Evolutionary conservation across 257 asterid species (phyloP).

Genomic region (Jaltomata sinuosa): DNA sequence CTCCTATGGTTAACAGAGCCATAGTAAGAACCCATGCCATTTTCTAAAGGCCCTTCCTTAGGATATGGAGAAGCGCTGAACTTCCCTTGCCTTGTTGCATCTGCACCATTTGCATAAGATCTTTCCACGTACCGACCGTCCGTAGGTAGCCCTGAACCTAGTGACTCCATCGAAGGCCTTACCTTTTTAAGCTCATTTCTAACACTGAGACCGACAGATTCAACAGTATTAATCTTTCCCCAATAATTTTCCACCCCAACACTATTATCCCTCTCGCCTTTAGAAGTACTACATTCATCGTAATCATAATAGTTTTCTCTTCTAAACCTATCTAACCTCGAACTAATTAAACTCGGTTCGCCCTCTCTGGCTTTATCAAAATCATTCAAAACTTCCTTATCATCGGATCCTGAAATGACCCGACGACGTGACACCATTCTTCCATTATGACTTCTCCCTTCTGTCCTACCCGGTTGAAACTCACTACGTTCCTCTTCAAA

Average conservation of each 20-base stretch:
- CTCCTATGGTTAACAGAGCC: constrained; percentile 35
- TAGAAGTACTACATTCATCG: constrained; percentile 17
- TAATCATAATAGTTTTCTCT: constrained; percentile 24
- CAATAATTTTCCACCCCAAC: constrained; percentile 19
- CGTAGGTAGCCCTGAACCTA: constrained; percentile 33
- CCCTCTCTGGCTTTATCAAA: constrained; percentile 29
- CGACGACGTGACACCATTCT: constrained; percentile 23
- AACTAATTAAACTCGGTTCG: constrained; percentile 22
- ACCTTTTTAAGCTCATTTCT: constrained; percentile 22
- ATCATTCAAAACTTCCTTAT: constrained; percentile 24
- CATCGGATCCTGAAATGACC: constrained; percentile 25
- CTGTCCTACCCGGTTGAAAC: constrained; percentile 8
- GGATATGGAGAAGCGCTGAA: constrained; percentile 25
- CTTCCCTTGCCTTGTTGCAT: constrained; percentile 30
- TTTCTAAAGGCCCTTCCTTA: constrained; percentile 55
- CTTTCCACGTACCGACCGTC: constrained; percentile 19
- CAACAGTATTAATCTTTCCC: constrained; percentile 25
- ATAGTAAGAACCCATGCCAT: constrained; percentile 34
- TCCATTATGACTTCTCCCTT: constrained; percentile 18
- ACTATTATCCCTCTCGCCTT: constrained; percentile 18
- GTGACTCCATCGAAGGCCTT: constrained; percentile 32
- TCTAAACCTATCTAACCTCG: constrained; percentile 15
- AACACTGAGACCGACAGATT: constrained; percentile 16
- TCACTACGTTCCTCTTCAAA: constrained; percentile 28
- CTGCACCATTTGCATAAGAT: constrained; percentile 18